These are phyloP conservation scores for Pseudozyma flocculosa DNA, from an alignment of 1,284 basidiomycete species.

Conservation along the genomic window DNA sequence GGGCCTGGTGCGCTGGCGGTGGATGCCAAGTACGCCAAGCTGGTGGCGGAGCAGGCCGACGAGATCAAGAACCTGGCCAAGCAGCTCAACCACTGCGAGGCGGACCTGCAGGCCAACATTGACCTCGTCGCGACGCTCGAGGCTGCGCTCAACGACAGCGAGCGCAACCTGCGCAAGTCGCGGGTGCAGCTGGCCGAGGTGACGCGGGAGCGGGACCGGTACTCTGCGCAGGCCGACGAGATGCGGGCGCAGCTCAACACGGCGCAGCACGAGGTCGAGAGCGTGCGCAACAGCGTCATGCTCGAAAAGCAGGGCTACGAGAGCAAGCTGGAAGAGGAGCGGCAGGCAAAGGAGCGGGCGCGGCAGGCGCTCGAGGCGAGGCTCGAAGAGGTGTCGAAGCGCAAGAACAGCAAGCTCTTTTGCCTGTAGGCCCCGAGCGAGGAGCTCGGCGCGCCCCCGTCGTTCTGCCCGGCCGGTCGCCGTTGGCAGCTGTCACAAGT, in stretches of 20 bases:
- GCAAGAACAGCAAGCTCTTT: constrained; percentile 46
- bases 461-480: too few species aligned
- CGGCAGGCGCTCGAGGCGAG: constrained; percentile 42
- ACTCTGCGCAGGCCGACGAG: constrained; percentile 37
- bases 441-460: too few species aligned
- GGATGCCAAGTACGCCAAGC: constrained; percentile 35
- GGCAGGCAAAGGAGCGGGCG: constrained; percentile 47
- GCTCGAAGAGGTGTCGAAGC: constrained; percentile 48
- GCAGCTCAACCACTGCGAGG: constrained; percentile 84
- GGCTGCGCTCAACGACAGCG: constrained; percentile 49
- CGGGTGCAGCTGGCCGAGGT: constrained; percentile 50
- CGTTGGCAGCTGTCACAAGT: too few species aligned
- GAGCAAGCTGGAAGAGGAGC: constrained; percentile 41
- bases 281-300: constrained; percentile 39
- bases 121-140: constrained; percentile 69
- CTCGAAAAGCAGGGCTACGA: constrained; percentile 47
- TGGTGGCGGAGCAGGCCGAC: constrained; percentile 73
- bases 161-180: constrained; percentile 50
- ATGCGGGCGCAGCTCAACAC: constrained; percentile 38
- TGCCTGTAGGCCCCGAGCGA: too few species aligned
- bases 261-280: constrained; percentile 46
- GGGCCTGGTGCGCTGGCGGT: neutral
- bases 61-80: constrained; percentile 86
- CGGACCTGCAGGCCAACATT: constrained; percentile 85
- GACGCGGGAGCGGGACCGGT: constrained; percentile 47